These are phyloP conservation scores for Millerozyma miso DNA, from an alignment of 805 yeast genomes.

Conservation along the genomic window DNA sequence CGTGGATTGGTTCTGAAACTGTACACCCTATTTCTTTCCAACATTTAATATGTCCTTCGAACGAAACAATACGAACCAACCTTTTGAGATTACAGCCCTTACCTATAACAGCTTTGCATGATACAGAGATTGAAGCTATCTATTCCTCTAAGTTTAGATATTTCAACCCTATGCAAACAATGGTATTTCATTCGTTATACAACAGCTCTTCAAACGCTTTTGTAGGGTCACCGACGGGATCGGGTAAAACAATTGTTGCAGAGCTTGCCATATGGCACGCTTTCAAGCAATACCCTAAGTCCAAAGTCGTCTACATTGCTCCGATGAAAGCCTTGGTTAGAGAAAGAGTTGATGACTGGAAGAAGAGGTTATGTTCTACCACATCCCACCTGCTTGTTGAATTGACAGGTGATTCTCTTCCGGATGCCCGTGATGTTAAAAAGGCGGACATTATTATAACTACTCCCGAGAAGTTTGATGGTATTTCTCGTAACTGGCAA, in stretches of 20 bases:
- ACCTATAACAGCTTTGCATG: constrained; percentile 75
- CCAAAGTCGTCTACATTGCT: constrained; percentile 80
- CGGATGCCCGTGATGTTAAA: constrained; percentile 61
- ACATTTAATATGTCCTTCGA: constrained; percentile 82
- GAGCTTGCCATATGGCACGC: constrained; percentile 98
- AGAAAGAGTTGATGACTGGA: constrained; percentile 83
- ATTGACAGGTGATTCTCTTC: constrained; percentile 78
- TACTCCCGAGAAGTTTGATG: constrained; percentile 85
- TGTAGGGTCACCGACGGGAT: constrained; percentile 98
- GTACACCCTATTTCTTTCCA: constrained; percentile 79
- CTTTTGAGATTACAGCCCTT: constrained; percentile 78
- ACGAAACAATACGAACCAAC: constrained; percentile 81
- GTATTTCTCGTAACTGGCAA: constrained; percentile 84
- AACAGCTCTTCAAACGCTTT: constrained; percentile 75
- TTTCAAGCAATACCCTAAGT: constrained; percentile 71
- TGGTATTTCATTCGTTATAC: constrained; percentile 88
- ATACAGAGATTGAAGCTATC: constrained; percentile 60
- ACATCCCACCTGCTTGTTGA: constrained; percentile 60
- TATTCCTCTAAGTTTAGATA: constrained; percentile 69
- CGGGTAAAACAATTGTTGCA: constrained; percentile 96
- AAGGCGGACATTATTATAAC: constrained; percentile 75
- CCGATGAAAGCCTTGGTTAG: constrained; percentile 87
- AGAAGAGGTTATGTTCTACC: constrained; percentile 43
- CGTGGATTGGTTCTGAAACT: constrained; percentile 86
- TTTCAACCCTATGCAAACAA: constrained; percentile 98